These are phyloP conservation scores for Nicotiana otophora DNA, from an alignment of 257 asterid species.

Conservation along the genomic window DNA sequence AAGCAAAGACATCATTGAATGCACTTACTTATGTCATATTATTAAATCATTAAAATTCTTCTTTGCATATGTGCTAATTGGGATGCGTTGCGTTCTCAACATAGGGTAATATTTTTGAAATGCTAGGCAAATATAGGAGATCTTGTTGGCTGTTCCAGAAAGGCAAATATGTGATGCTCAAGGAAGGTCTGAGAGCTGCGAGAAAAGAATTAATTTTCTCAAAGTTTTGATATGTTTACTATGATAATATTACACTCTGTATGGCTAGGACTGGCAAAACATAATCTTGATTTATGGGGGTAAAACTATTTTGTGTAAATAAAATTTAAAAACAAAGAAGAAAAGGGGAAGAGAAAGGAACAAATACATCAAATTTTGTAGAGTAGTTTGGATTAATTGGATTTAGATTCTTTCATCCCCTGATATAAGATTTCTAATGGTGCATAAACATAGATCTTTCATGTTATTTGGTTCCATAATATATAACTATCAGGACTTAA, in stretches of 20 bases:
- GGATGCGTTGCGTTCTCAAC: conserved; percentile 72
- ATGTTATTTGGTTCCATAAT: not conserved
- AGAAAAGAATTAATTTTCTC: conserved; percentile 66
- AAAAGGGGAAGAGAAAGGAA: not conserved
- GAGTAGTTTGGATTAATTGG: not conserved
- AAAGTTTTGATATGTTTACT: conserved; percentile 54
- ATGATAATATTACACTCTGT: conserved; percentile 78
- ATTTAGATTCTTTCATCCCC: not conserved
- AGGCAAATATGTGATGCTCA: conserved; percentile 42
- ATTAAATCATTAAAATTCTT: too few relatives aligned
- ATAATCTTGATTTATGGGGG: not conserved
- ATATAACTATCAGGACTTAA: too few relatives aligned
- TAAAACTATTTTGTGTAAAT: too few relatives aligned
- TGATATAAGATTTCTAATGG: too few relatives aligned
- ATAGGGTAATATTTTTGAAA: conserved; percentile 38
- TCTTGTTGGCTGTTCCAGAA: conserved; percentile 35
- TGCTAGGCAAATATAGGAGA: conserved; percentile 51
- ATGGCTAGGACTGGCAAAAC: conserved; percentile 51
- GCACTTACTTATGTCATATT: too few relatives aligned
- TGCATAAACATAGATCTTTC: not conserved
- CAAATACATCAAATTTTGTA: not conserved
- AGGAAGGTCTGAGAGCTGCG: conserved; percentile 51
- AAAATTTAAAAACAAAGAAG: too few relatives aligned
- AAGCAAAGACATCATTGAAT: too few relatives aligned
- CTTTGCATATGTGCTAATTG: too few relatives aligned